Conservation (phyloP, 345 rosid species). For the Ricinus communis region DNA sequence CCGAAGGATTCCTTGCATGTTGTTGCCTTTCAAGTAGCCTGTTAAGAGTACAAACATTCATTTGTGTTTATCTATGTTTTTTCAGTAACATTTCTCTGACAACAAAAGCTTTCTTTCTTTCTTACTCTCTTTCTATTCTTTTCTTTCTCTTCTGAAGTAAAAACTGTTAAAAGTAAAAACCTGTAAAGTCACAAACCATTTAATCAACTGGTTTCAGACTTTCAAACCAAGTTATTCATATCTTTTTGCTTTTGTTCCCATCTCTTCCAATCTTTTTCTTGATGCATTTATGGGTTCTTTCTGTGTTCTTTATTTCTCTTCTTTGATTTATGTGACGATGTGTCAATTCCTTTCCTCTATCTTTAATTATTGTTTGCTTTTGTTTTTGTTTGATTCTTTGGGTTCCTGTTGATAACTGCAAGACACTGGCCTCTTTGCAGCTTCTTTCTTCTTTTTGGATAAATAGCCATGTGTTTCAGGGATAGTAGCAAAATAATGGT, state of each 20-base stretch:
- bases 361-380: neutral
- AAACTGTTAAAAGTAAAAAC: neutral
- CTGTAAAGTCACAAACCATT: neutral
- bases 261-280: neutral
- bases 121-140: neutral
- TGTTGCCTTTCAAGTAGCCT: neutral
- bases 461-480: slow-evolving; percentile 18
- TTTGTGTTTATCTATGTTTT: slow-evolving; percentile 2
- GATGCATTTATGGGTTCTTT: neutral
- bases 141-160: neutral
- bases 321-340: slow-evolving; percentile 9
- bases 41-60: neutral
- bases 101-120: neutral
- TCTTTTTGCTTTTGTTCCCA: too few relatives aligned
- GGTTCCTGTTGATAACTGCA: slow-evolving; percentile 2
- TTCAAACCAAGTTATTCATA: neutral
- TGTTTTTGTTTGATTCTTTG: slow-evolving; percentile 6
- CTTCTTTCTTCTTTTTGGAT: slow-evolving; percentile 16
- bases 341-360: neutral
- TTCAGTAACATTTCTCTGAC: slow-evolving; percentile 8
- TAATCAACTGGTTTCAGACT: neutral
- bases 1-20: neutral
- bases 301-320: neutral
- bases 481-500: neutral
- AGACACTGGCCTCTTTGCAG: slow-evolving; percentile 12